phyloP scores from a whole-genome alignment of 2,329 filamentous ascomycete species.

The Paecilomyces variotii region DNA sequence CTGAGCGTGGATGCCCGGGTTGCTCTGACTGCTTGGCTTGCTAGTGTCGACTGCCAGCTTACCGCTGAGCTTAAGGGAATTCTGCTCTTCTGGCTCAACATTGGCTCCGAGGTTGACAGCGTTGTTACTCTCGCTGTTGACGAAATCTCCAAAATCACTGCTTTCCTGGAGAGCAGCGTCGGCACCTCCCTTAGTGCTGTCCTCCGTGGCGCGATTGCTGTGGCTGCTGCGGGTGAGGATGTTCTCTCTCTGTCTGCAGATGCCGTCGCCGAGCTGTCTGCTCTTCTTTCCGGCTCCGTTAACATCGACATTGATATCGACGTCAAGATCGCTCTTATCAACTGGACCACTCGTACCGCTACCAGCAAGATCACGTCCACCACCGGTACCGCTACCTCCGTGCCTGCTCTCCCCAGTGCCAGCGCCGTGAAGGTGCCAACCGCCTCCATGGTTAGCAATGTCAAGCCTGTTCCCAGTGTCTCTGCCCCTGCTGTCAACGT shows the following conservation, averaged over 20 bases:
- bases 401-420: slow-evolving; percentile 3
- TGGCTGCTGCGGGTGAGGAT: slow-evolving; percentile 24
- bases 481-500: neutral
- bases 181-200: slow-evolving; percentile 19
- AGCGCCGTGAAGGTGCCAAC: neutral
- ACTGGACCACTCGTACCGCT: slow-evolving; percentile 20
- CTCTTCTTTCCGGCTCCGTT: slow-evolving; percentile 34
- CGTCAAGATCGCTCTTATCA: slow-evolving; percentile 45
- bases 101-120: slow-evolving; percentile 19
- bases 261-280: slow-evolving; percentile 27
- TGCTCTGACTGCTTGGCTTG: slow-evolving; percentile 25
- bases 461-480: neutral
- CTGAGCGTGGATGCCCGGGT: slow-evolving; percentile 21
- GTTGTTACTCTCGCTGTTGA: slow-evolving; percentile 18
- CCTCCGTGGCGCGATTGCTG: slow-evolving; percentile 23
- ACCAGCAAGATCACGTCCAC: slow-evolving; percentile 5
- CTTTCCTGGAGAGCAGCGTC: slow-evolving; percentile 23
- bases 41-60: slow-evolving; percentile 22
- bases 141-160: slow-evolving; percentile 20
- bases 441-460: neutral
- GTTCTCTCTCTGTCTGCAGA: slow-evolving; percentile 23
- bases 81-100: slow-evolving; percentile 28
- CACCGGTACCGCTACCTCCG: slow-evolving; percentile 14
- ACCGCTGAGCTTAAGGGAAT: slow-evolving; percentile 29
- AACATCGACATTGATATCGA: slow-evolving; percentile 45